Percentiles rank a stretch among this genome's conserved stretches.
Conservation (phyloP, 768 basidiomycete genomes). For the Tephrocybe sp. region DNA sequence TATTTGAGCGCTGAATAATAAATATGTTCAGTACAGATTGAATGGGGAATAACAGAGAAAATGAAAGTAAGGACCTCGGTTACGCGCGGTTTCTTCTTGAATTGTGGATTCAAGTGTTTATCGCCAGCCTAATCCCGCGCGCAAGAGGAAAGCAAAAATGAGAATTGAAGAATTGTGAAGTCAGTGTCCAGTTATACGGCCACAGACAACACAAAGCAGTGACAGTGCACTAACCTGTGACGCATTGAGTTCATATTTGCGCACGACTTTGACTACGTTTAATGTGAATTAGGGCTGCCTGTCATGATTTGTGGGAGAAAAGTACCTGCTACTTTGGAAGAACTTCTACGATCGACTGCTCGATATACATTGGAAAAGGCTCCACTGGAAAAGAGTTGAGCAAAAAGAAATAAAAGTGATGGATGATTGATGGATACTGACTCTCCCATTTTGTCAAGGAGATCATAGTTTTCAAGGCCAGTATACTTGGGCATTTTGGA, state of each 20-base stretch:
- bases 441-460: conserved; percentile 92
- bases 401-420: conserved; percentile 11
- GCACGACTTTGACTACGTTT: conserved; percentile 83
- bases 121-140: conserved; percentile 72
- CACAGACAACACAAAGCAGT: conserved; percentile 21
- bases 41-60: conserved; percentile 12
- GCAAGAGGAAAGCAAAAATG: conserved; percentile 23
- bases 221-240: conserved; percentile 65
- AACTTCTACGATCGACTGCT: conserved; percentile 72
- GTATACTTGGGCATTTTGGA: conserved; percentile 81
- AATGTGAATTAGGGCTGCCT: conserved; percentile 17
- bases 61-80: conserved; percentile 74
- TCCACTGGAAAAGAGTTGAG: conserved; percentile 50
- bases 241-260: conserved; percentile 88
- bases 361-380: conserved; percentile 99
- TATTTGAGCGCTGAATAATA: conserved; percentile 81
- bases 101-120: conserved; percentile 89
- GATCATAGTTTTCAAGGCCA: conserved; percentile 77
- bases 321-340: conserved; percentile 80
- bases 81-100: conserved; percentile 96
- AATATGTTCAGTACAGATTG: conserved; percentile 27
- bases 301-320: conserved; percentile 16
- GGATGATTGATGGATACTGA: conserved; percentile 41
- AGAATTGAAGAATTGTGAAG: conserved; percentile 23
- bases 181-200: conserved; percentile 16